Percentiles rank a stretch among this genome's conserved stretches.
phyloP scores from a whole-genome alignment of 1,284 basidiomycete species.

The Golubevia sp. region DNA sequence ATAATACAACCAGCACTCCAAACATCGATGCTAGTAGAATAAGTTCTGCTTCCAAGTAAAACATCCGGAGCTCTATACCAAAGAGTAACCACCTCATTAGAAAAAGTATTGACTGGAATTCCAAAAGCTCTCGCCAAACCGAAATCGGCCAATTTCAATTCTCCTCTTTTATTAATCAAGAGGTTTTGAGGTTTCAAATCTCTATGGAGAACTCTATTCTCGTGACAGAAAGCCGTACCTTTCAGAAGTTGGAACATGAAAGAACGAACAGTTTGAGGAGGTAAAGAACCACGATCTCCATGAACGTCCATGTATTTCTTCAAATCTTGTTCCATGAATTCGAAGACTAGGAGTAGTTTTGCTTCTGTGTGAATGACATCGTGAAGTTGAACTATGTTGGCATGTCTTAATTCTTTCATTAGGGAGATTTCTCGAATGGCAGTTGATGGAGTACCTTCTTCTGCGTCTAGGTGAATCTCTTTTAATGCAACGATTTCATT shows the following conservation, averaged over 20 bases:
- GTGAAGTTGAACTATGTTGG: constrained; percentile 92
- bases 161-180: constrained; percentile 94
- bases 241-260: constrained; percentile 98
- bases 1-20: constrained; percentile 99
- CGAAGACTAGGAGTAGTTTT: constrained; percentile 97
- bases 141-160: constrained; percentile 83
- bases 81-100: constrained; percentile 74
- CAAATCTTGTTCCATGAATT: constrained; percentile 96
- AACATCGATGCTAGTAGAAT: constrained; percentile 97
- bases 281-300: constrained; percentile 91
- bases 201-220: constrained; percentile 95
- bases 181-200: constrained; percentile 98
- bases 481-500: constrained; percentile 68
- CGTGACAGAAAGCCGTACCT: constrained; percentile 97
- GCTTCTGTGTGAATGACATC: constrained; percentile 95
- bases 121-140: constrained; percentile 71
- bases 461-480: constrained; percentile 92
- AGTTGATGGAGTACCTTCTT: constrained; percentile 91
- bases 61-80: constrained; percentile 99
- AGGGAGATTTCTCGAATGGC: constrained; percentile 93
- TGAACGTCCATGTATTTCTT: constrained; percentile 99
- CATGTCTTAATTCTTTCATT: constrained; percentile 95
- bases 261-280: constrained; percentile 87
- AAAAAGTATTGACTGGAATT: constrained; percentile 60
- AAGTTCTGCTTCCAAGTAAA: constrained; percentile 92